phyloP scores from a whole-genome alignment of 176 grass and related monocot species.

The Hordeum marinum region DNA sequence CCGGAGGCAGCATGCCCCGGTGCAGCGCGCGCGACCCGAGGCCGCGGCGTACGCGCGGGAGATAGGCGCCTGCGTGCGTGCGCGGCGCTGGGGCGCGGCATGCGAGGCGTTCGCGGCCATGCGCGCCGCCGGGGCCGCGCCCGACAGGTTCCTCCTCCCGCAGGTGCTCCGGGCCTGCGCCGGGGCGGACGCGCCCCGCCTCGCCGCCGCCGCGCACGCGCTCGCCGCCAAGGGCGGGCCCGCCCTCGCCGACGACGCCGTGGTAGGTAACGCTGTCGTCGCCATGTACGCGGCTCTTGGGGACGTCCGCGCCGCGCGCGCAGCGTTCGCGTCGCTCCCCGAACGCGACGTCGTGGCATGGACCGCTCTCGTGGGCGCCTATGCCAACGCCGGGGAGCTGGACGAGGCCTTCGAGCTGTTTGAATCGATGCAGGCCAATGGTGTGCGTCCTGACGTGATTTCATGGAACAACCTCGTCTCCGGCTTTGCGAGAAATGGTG shows the following conservation, averaged over 20 bases:
- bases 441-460: slow-evolving; percentile 51
- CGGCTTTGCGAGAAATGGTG: slow-evolving; percentile 54
- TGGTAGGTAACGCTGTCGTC: slow-evolving; percentile 55
- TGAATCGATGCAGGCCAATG: slow-evolving; percentile 44
- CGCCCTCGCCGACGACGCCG: slow-evolving; percentile 18
- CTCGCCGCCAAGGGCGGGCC: slow-evolving; percentile 34
- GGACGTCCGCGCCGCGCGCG: slow-evolving; percentile 37
- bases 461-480: slow-evolving; percentile 70
- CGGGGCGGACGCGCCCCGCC: slow-evolving; percentile 10
- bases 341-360: slow-evolving; percentile 62
- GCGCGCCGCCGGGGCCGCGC: slow-evolving; percentile 33
- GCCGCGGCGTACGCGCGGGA: slow-evolving; percentile 33
- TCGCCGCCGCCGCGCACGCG: slow-evolving; percentile 43
- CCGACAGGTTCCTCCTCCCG: slow-evolving; percentile 65
- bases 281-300: slow-evolving; percentile 60
- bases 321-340: slow-evolving; percentile 44
- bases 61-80: slow-evolving; percentile 41
- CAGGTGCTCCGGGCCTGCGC: slow-evolving; percentile 69
- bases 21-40: slow-evolving; percentile 5
- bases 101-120: slow-evolving; percentile 43
- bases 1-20: slow-evolving; percentile 13
- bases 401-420: slow-evolving; percentile 45
- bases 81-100: slow-evolving; percentile 43
- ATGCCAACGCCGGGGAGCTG: slow-evolving; percentile 42
- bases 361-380: slow-evolving; percentile 52